phyloP scores from a whole-genome alignment of 257 asterid species.

The Knoxia roxburghii region DNA sequence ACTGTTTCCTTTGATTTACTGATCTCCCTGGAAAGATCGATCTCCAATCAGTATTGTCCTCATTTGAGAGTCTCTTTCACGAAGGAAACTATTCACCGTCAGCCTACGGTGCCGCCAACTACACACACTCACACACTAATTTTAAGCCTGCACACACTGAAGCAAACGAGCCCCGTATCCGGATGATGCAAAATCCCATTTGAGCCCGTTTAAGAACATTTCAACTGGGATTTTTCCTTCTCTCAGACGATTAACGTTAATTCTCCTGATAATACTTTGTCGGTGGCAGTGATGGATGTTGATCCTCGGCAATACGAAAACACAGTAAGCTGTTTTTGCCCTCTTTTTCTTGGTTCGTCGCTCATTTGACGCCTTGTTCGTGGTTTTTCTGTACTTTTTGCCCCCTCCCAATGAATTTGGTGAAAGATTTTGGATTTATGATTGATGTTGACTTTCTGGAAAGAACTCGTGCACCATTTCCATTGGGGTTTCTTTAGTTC shows the following conservation, averaged over 20 bases:
- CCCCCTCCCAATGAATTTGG: background rate
- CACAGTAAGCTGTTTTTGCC: conserved; percentile 19
- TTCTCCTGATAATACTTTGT: conserved; percentile 10
- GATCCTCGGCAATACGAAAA: conserved; percentile 42
- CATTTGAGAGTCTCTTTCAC: background rate
- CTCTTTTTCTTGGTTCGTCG: background rate
- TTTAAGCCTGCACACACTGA: background rate
- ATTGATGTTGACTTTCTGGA: conserved; percentile 14
- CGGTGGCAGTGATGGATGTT: conserved; percentile 31
- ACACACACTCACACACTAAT: background rate
- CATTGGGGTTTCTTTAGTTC: background rate
- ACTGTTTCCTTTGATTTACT: background rate
- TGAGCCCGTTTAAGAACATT: background rate
- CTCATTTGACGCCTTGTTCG: background rate
- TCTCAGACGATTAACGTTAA: background rate
- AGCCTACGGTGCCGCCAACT: background rate
- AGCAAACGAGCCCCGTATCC: conserved; percentile 2
- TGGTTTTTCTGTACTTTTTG: background rate
- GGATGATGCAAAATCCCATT: background rate
- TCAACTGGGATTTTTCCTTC: background rate
- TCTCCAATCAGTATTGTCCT: background rate
- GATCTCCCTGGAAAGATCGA: conserved; percentile 13
- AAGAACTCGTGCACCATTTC: background rate
- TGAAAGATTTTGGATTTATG: background rate
- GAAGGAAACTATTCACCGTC: background rate